These are phyloP conservation scores for Trichopus zeylanicus DNA, from an alignment of 116 monocot species.

Conservation along the genomic window DNA sequence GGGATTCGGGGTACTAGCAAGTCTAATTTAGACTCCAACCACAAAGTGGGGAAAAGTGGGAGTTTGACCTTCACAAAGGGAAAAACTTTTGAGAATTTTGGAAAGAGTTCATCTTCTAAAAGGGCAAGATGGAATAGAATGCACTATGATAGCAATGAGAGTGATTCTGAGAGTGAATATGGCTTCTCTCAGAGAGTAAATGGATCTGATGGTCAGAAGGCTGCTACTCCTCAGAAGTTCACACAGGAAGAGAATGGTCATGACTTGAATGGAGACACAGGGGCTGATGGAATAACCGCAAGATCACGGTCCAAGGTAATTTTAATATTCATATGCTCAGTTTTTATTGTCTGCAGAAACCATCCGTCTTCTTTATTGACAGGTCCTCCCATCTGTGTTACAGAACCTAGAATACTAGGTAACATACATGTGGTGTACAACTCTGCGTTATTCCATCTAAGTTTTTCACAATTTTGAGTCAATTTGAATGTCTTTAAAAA, in stretches of 20 bases:
- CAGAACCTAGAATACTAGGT: too few species aligned
- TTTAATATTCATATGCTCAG: too few species aligned
- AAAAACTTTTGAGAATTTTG: background rate
- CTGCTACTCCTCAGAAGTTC: conserved; percentile 3
- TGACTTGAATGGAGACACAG: conserved; percentile 5
- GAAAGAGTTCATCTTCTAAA: background rate
- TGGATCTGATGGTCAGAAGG: conserved; percentile 1
- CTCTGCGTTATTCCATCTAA: too few species aligned
- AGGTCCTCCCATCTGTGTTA: too few species aligned
- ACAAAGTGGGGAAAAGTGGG: too few species aligned
- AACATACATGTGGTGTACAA: too few species aligned
- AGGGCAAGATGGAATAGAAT: background rate
- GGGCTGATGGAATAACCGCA: conserved; percentile 11
- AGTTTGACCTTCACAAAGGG: background rate
- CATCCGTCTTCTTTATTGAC: too few species aligned
- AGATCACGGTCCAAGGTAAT: conserved; percentile 33
- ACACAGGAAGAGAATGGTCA: conserved; percentile 1
- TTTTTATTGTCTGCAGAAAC: too few species aligned
- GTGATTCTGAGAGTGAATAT: conserved; percentile 28
- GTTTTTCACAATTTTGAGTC: too few species aligned
- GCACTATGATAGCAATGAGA: background rate
- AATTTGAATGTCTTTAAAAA: too few species aligned
- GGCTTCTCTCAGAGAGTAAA: conserved; percentile 1
- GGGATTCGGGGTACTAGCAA: too few species aligned
- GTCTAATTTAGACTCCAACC: too few species aligned